Evolutionary conservation across 1,284 basidiomycete species (phyloP).

Genomic region (Pseudozyma pruni): DNA sequence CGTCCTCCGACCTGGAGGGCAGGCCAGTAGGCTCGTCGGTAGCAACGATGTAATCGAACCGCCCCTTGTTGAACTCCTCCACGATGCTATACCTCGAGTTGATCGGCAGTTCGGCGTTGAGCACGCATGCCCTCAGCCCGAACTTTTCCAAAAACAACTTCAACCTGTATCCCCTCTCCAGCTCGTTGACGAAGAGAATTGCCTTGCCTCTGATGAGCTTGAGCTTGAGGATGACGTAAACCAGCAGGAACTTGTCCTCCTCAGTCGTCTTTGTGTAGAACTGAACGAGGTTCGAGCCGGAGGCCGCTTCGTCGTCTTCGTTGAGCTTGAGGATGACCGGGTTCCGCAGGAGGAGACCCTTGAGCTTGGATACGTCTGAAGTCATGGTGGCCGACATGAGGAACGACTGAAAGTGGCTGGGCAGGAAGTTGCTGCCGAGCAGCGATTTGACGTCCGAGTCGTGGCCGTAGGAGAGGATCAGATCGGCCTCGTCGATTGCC

Average conservation of each 20-base stretch:
- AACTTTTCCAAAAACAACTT: constrained; percentile 99
- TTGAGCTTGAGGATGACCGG: constrained; percentile 75
- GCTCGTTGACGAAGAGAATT: constrained; percentile 95
- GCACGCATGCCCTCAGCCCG: constrained; percentile 92
- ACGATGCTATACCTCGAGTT: constrained; percentile 97
- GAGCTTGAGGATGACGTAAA: constrained; percentile 93
- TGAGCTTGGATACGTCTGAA: constrained; percentile 89
- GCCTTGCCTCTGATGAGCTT: constrained; percentile 95
- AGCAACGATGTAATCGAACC: constrained; percentile 98
- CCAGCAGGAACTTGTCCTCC: constrained; percentile 93
- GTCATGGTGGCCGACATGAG: constrained; percentile 99
- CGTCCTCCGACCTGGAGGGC: constrained; percentile 67
- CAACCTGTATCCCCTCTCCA: constrained; percentile 91
- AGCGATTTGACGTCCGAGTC: constrained; percentile 87
- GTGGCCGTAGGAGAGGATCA: constrained; percentile 96
- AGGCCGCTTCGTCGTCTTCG: constrained; percentile 37
- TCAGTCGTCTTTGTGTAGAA: constrained; percentile 73
- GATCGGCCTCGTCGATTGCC: constrained; percentile 97
- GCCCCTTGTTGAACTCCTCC: constrained; percentile 98
- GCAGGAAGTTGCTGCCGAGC: constrained; percentile 77
- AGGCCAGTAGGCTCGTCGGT: constrained; percentile 79
- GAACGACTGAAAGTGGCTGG: constrained; percentile 91
- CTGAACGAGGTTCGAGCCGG: constrained; percentile 51
- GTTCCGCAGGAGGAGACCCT: constrained; percentile 85
- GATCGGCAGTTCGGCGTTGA: constrained; percentile 94